Conservation (phyloP, 306 rosid species). For the Neltuma alba region DNA sequence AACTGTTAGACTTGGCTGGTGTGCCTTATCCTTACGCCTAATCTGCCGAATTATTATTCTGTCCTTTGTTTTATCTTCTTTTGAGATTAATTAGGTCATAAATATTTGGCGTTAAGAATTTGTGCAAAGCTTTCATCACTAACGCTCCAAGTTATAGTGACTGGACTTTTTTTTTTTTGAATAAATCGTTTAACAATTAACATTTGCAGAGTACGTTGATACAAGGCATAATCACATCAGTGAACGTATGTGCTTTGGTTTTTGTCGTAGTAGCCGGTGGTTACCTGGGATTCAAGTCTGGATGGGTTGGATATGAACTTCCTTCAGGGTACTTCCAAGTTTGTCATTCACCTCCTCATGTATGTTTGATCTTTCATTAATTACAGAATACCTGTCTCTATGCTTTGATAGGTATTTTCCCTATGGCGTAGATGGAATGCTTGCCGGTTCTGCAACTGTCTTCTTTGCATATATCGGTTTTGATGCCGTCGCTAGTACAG, state of each 20-base stretch:
- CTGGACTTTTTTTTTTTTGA: neutral
- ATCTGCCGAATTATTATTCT: neutral
- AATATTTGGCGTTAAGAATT: neutral
- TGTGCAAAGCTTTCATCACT: neutral
- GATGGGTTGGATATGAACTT: conserved; percentile 93
- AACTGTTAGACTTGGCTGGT: neutral
- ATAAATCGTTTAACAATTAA: neutral
- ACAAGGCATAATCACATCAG: conserved; percentile 75
- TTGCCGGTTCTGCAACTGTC: conserved; percentile 96
- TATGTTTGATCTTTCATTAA: conserved; percentile 18
- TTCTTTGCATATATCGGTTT: conserved; percentile 95
- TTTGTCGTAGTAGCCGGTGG: conserved; percentile 80
- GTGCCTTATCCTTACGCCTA: neutral
- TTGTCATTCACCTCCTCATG: conserved; percentile 25
- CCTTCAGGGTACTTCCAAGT: conserved; percentile 64
- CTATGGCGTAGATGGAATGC: conserved; percentile 90
- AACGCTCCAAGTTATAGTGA: neutral
- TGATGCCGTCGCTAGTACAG: conserved; percentile 90
- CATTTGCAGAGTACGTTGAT: conserved; percentile 74
- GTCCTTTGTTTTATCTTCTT: neutral
- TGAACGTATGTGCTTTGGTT: conserved; percentile 80
- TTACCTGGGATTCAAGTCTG: conserved; percentile 82
- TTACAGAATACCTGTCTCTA: conserved; percentile 31
- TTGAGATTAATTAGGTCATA: neutral
- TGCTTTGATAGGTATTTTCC: conserved; percentile 70